A percentile compares a stretch with the other conserved stretches of the same genome.
These are phyloP conservation scores for Phytophthora syringae DNA, from an alignment of 352 stramenopile species.

Conservation along the genomic window DNA sequence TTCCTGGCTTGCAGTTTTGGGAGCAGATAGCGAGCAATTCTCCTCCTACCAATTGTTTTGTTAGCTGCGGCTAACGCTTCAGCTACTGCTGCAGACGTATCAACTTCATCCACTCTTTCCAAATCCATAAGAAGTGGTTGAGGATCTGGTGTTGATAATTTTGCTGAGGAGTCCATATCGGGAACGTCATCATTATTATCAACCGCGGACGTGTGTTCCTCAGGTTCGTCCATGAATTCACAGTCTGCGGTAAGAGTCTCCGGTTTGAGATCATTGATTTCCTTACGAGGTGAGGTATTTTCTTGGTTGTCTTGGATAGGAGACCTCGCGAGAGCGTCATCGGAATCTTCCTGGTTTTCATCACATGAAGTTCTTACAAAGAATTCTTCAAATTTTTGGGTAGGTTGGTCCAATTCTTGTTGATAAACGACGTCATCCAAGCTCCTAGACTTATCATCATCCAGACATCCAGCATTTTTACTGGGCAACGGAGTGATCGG, in stretches of 20 bases:
- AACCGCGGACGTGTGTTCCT: neutral
- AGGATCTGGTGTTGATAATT: neutral
- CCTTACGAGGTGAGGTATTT: neutral
- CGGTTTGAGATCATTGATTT: neutral
- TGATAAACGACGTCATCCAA: neutral
- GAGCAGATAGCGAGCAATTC: slow-evolving; percentile 16
- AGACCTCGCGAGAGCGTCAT: neutral
- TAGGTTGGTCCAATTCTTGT: neutral
- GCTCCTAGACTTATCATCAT: neutral
- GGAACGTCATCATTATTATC: neutral
- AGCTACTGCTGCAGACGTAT: neutral
- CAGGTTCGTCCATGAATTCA: neutral
- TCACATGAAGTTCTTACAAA: neutral
- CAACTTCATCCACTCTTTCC: neutral
- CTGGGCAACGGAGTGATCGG: neutral
- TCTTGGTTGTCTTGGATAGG: neutral
- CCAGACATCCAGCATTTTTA: neutral
- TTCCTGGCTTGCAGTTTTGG: slow-evolving; percentile 14
- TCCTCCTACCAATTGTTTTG: slow-evolving; percentile 4
- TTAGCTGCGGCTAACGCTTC: neutral
- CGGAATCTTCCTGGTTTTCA: neutral
- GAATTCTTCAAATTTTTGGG: slow-evolving; percentile 1
- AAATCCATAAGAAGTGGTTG: neutral
- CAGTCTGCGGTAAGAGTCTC: neutral
- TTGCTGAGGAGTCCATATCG: neutral